phyloP scores from a whole-genome alignment of 352 stramenopile species.

The Globisporangium parvum region DNA sequence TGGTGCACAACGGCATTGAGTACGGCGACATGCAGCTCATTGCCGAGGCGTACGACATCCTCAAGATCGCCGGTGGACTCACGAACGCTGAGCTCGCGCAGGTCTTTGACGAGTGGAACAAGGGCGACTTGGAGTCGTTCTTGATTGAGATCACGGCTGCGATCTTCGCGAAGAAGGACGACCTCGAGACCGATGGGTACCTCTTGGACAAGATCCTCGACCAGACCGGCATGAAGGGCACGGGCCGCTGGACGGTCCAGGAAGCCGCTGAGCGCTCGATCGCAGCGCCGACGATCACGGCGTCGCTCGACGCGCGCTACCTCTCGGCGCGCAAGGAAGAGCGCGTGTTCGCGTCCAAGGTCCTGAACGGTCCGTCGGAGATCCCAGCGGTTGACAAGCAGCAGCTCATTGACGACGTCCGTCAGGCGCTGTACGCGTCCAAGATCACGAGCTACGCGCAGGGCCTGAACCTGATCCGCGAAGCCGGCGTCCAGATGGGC shows the following conservation, averaged over 20 bases:
- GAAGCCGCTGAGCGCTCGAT: slow-evolving; percentile 94
- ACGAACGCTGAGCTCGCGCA: slow-evolving; percentile 88
- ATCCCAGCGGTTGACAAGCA: slow-evolving; percentile 91
- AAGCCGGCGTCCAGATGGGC: slow-evolving; percentile 91
- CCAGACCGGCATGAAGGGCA: slow-evolving; percentile 99
- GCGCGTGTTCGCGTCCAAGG: slow-evolving; percentile 89
- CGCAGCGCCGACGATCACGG: slow-evolving; percentile 95
- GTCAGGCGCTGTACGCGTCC: slow-evolving; percentile 95
- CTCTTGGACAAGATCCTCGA: slow-evolving; percentile 97
- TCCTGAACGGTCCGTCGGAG: slow-evolving; percentile 92
- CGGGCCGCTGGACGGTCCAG: slow-evolving; percentile 95
- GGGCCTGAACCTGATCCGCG: slow-evolving; percentile 93
- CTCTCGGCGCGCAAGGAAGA: slow-evolving; percentile 95
- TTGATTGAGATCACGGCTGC: slow-evolving; percentile 98
- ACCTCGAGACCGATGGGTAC: slow-evolving; percentile 83
- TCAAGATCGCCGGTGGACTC: slow-evolving; percentile 91
- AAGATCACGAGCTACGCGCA: slow-evolving; percentile 99
- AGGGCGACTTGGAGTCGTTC: slow-evolving; percentile 94
- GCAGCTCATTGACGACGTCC: slow-evolving; percentile 96
- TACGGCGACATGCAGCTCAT: slow-evolving; percentile 99
- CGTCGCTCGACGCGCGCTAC: slow-evolving; percentile 95
- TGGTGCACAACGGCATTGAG: slow-evolving; percentile 99
- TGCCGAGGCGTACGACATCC: slow-evolving; percentile 96
- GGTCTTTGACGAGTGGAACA: slow-evolving; percentile 98
- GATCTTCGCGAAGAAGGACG: slow-evolving; percentile 98